Conservation (phyloP, 106 monocot species). For the Cymbidium sinense region DNA sequence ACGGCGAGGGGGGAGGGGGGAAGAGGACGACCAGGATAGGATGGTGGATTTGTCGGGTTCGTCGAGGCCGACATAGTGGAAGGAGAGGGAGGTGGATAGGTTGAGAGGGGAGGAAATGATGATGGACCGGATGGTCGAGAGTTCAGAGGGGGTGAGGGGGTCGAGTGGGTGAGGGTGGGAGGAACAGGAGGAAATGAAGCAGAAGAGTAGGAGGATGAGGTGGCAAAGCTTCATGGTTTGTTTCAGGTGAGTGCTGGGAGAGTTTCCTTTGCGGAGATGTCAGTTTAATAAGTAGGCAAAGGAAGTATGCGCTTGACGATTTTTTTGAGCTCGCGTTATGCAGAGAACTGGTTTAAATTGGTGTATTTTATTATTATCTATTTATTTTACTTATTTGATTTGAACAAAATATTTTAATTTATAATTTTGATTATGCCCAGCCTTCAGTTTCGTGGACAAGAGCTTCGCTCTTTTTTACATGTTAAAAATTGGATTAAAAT, state of each 20-base stretch:
- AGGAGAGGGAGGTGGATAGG: constrained; percentile 21
- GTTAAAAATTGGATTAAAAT: no score
- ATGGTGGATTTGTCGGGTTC: constrained; percentile 59
- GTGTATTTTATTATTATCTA: no score
- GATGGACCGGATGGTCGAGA: constrained; percentile 26
- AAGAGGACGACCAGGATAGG: constrained; percentile 23
- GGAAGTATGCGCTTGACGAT: no score
- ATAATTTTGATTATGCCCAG: no score
- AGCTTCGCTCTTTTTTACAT: no score
- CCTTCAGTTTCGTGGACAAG: no score
- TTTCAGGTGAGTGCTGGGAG: background rate
- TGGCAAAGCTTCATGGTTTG: background rate
- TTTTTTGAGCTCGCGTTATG: no score
- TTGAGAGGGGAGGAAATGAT: constrained; percentile 25
- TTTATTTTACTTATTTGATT: no score
- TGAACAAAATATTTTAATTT: no score
- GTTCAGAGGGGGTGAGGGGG: constrained; percentile 44
- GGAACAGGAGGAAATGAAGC: background rate
- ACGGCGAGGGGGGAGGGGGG: constrained; percentile 18
- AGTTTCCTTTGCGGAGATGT: no score
- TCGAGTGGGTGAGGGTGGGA: constrained; percentile 35
- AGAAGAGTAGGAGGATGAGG: constrained; percentile 2
- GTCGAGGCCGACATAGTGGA: constrained; percentile 82
- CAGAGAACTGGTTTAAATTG: no score
- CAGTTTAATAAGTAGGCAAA: no score